These are phyloP conservation scores for Boletus vinaceobasis DNA, from an alignment of 768 basidiomycete species.

Conservation along the genomic window DNA sequence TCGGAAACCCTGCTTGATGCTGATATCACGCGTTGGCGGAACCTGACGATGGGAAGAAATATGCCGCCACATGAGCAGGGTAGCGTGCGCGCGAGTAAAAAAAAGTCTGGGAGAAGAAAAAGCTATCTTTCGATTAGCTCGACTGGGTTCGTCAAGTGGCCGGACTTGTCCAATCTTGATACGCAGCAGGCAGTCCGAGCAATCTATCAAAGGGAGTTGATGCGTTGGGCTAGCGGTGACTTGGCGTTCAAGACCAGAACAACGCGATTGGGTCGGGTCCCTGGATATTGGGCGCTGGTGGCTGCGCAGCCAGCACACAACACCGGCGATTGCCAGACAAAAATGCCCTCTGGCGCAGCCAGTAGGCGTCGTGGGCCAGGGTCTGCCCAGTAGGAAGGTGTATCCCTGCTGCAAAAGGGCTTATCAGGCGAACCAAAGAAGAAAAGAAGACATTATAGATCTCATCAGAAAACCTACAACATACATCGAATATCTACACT, in stretches of 20 bases:
- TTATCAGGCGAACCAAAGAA: slow-evolving; percentile 3
- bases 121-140: slow-evolving; percentile 2
- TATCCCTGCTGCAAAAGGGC: slow-evolving; percentile 6
- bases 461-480: slow-evolving; percentile 5
- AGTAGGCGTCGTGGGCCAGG: neutral
- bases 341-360: neutral
- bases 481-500: slow-evolving; percentile 17
- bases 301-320: slow-evolving; percentile 5
- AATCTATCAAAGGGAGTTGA: neutral
- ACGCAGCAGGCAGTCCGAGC: neutral
- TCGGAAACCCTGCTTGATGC: neutral
- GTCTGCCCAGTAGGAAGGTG: too few relatives aligned
- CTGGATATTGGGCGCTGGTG: neutral
- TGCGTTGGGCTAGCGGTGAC: slow-evolving; percentile 6
- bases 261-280: slow-evolving; percentile 17
- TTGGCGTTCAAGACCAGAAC: slow-evolving; percentile 8
- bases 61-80: slow-evolving; percentile 9
- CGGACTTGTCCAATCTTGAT: neutral
- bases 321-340: neutral
- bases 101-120: neutral
- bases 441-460: neutral
- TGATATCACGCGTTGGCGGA: neutral
- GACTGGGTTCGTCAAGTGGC: neutral
- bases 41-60: slow-evolving; percentile 13
- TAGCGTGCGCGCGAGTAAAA: slow-evolving; percentile 16